A percentile compares a stretch with the other conserved stretches of the same genome.
phyloP scores from a whole-genome alignment of 2,329 filamentous ascomycete species.

The Calonectria honghensis region DNA sequence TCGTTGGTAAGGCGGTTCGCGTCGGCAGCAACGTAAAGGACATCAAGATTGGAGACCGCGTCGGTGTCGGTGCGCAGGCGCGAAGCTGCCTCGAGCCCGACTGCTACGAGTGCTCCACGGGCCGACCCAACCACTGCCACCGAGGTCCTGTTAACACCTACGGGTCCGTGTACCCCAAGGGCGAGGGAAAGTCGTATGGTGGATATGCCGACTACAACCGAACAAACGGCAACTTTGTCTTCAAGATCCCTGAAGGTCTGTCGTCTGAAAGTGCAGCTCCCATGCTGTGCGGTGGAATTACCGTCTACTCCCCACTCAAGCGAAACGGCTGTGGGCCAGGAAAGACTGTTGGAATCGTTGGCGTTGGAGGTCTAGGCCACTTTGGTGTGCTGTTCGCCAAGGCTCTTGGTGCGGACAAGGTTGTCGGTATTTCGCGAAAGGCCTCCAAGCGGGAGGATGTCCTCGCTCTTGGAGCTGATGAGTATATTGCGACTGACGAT shows the following conservation, averaged over 20 bases:
- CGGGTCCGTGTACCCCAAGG: slow-evolving; percentile 72
- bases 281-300: slow-evolving; percentile 89
- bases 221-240: slow-evolving; percentile 60
- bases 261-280: slow-evolving; percentile 78
- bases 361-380: slow-evolving; percentile 82
- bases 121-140: slow-evolving; percentile 75
- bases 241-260: slow-evolving; percentile 84
- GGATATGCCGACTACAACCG: slow-evolving; percentile 69
- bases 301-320: slow-evolving; percentile 84
- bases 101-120: slow-evolving; percentile 71
- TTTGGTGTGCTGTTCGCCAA: slow-evolving; percentile 80
- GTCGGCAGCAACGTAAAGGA: slow-evolving; percentile 68
- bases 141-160: slow-evolving; percentile 76
- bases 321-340: slow-evolving; percentile 83
- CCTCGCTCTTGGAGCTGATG: slow-evolving; percentile 72
- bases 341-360: slow-evolving; percentile 83
- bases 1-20: slow-evolving; percentile 74
- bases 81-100: slow-evolving; percentile 73
- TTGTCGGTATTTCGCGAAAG: slow-evolving; percentile 74
- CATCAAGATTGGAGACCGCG: slow-evolving; percentile 77
- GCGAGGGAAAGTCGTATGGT: slow-evolving; percentile 76
- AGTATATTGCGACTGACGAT: slow-evolving; percentile 74
- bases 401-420: slow-evolving; percentile 74
- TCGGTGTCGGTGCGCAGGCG: slow-evolving; percentile 81
- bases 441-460: slow-evolving; percentile 74